phyloP scores from a whole-genome alignment of 306 rosid species.

The Corylus americana region DNA sequence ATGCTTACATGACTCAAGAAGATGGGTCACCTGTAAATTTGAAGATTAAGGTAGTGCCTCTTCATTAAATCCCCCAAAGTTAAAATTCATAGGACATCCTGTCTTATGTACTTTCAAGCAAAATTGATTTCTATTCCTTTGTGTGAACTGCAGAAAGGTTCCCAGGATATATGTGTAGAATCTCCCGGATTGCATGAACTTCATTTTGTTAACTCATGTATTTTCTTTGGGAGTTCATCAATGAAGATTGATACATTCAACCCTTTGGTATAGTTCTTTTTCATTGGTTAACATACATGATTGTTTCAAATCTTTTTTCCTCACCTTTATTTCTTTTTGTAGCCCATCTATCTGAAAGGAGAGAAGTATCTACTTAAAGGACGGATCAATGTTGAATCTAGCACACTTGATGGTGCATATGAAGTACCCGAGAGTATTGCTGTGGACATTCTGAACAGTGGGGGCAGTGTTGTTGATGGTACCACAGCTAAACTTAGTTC shows the following conservation, averaged over 20 bases:
- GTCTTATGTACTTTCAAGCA: conserved; percentile 16
- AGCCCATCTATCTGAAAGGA: conserved; percentile 86
- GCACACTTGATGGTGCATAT: conserved; percentile 42
- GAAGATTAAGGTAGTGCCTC: conserved; percentile 64
- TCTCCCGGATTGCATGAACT: conserved; percentile 91
- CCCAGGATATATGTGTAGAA: conserved; percentile 74
- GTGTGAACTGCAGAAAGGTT: conserved; percentile 80
- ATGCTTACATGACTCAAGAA: conserved; percentile 69
- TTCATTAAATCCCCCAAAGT: conserved; percentile 25
- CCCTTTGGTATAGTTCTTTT: conserved; percentile 52
- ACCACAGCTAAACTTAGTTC: conserved; percentile 52
- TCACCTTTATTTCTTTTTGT: conserved; percentile 24
- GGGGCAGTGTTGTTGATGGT: conserved; percentile 42
- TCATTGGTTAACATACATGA: not conserved
- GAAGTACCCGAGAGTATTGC: conserved; percentile 63
- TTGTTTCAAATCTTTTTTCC: conserved; percentile 9
- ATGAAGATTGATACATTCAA: conserved; percentile 67
- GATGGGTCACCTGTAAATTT: conserved; percentile 61
- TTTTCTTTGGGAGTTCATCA: conserved; percentile 88
- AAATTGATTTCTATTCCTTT: conserved; percentile 35
- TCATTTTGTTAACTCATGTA: conserved; percentile 70
- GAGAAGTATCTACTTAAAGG: conserved; percentile 87
- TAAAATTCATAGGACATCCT: conserved; percentile 22
- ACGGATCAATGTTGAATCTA: conserved; percentile 56
- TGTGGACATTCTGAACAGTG: conserved; percentile 60